Base-by-base conservation (phyloP, 2,329 filamentous ascomycete species). In the Aureobasidium sp. region DNA sequence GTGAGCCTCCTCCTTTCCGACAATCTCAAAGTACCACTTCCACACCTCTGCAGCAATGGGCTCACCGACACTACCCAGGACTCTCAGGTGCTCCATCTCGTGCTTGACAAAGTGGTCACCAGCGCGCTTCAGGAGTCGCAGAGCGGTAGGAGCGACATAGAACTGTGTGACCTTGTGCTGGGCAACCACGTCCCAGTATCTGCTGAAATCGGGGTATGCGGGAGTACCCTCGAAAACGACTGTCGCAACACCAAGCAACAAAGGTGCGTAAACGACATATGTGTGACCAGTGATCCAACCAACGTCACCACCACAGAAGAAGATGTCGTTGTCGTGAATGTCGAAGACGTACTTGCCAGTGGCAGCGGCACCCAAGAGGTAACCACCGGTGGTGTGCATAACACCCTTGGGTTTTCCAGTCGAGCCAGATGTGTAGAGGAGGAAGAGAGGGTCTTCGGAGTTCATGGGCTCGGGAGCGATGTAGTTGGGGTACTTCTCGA, bases 221-320 rank as follows among this genome's bases (percentile, higher is more conserved):
- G 94, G 94, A 2, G 94, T 99, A 68, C 94, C 95, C 79, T 99
- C 94, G 69, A 97, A 99, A 33, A 99, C 93, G 19, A 99, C 91
- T 0, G 93, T 97, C 11, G 93, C 86, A 65, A 96, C 89, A 79
- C 94, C 94, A 52, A 97, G 85, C 49, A 99, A 82, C 59, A 99
- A 82, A 66, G 94, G 94, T 12, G 94, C 91, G 73, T 99, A 99
- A 42, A 99, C 93, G 62, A 97, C 93, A 70, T 99, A 99, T 27
- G 94, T 96, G 79, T 99, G 94, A 19, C 94, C 94, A 33, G 94
- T 99, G 74, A 99, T 97, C 94, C 94, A 99, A 67, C 94, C 94
- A 47, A 99, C 93, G 71, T 99, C 94, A 74, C 94, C 94, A 75
- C 92, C 94, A 70, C 94, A 99, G 83, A 97, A 97, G 83, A 94